These are phyloP conservation scores for Microthyrium microscopicum DNA, from an alignment of 2,329 filamentous ascomycete genomes.

Conservation along the genomic window DNA sequence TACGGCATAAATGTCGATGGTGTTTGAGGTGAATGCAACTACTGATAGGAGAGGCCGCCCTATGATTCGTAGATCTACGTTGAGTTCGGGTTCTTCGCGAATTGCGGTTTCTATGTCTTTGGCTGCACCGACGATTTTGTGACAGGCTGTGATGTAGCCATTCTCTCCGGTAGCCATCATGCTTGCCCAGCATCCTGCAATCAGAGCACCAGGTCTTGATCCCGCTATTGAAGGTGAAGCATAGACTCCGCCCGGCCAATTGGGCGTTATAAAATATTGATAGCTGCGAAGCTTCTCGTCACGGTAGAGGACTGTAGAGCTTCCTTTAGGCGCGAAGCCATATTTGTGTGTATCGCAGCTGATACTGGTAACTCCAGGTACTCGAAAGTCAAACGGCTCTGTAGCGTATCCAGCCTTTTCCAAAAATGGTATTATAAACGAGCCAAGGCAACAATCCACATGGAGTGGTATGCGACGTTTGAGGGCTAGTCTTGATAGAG, in stretches of 20 bases:
- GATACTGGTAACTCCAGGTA: constrained; percentile 88
- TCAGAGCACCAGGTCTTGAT: constrained; percentile 79
- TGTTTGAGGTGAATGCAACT: constrained; percentile 49
- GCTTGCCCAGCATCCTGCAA: constrained; percentile 89
- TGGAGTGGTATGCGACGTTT: constrained; percentile 74
- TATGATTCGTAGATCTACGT: constrained; percentile 59
- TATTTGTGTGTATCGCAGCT: constrained; percentile 98
- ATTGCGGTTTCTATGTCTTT: constrained; percentile 68
- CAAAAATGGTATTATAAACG: constrained; percentile 84
- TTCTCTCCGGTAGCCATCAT: constrained; percentile 76
- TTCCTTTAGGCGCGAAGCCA: constrained; percentile 95
- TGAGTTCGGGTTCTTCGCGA: constrained; percentile 48
- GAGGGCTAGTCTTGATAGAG: constrained; percentile 66
- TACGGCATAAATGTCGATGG: constrained; percentile 86
- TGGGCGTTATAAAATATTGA: constrained; percentile 90
- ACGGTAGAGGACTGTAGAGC: constrained; percentile 84
- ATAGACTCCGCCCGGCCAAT: constrained; percentile 94
- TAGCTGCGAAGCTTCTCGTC: constrained; percentile 61
- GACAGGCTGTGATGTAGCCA: constrained; percentile 76
- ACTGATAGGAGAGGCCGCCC: constrained; percentile 81
- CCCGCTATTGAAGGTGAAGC: constrained; percentile 85
- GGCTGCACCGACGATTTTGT: constrained; percentile 71
- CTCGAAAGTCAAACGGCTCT: constrained; percentile 79
- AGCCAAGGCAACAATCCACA: constrained; percentile 94
- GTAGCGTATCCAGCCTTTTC: constrained; percentile 85